phyloP scores from a whole-genome alignment of 2,329 filamentous ascomycete genomes.

The Corinectria fuckeliana region DNA sequence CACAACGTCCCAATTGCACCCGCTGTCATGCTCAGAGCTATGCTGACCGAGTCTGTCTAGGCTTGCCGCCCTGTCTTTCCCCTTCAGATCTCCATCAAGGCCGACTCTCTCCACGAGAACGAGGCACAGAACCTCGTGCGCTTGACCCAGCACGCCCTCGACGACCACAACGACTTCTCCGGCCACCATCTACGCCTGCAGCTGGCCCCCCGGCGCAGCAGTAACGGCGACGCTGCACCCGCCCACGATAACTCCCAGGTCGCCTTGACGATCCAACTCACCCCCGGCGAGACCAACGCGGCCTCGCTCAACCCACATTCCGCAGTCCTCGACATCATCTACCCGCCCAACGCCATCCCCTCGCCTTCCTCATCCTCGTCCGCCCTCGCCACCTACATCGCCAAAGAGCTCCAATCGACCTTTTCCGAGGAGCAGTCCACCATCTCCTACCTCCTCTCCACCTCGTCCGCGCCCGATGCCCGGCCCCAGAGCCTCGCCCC shows the following conservation, averaged over 20 bases:
- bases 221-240: slow-evolving; percentile 22
- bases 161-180: slow-evolving; percentile 85
- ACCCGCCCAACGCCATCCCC: slow-evolving; percentile 72
- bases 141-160: slow-evolving; percentile 83
- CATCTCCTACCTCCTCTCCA: slow-evolving; percentile 75
- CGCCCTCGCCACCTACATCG: slow-evolving; percentile 76
- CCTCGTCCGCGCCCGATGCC: slow-evolving; percentile 54
- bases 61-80: slow-evolving; percentile 89
- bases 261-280: slow-evolving; percentile 74
- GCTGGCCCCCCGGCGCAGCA: slow-evolving; percentile 40
- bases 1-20: not conserved
- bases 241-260: slow-evolving; percentile 54
- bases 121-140: slow-evolving; percentile 78
- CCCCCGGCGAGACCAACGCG: slow-evolving; percentile 65
- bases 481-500: slow-evolving; percentile 55
- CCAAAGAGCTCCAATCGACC: slow-evolving; percentile 75
- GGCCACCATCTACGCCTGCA: slow-evolving; percentile 75
- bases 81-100: slow-evolving; percentile 78
- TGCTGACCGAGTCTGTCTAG: slow-evolving; percentile 52
- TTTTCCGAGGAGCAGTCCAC: slow-evolving; percentile 91
- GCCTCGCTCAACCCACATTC: slow-evolving; percentile 72
- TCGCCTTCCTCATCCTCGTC: slow-evolving; percentile 74
- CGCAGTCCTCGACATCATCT: slow-evolving; percentile 78
- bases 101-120: slow-evolving; percentile 66
- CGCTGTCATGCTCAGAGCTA: not conserved